phyloP scores from a whole-genome alignment of 352 stramenopile genomes.

The Saprolegnia diclina region DNA sequence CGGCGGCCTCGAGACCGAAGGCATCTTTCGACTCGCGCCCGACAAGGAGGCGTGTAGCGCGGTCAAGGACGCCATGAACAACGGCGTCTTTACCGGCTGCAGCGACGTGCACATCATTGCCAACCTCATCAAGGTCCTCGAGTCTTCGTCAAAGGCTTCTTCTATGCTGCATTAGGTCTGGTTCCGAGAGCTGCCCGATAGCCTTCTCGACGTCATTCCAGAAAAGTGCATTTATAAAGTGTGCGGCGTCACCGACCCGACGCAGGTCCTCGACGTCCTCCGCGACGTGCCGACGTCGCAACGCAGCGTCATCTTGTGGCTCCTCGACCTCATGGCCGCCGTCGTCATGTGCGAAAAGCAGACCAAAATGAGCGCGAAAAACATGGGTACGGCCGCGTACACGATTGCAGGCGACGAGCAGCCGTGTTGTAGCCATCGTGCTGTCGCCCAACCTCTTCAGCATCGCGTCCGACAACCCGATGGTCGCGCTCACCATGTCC shows the following conservation, averaged over 20 bases:
- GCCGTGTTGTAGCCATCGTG: conserved; percentile 49
- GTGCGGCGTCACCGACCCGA: conserved; percentile 38
- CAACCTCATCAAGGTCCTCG: conserved; percentile 72
- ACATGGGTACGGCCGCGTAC: conserved; percentile 43
- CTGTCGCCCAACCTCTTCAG: conserved; percentile 74
- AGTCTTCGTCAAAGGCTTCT: conserved; percentile 18
- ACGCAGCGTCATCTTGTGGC: conserved; percentile 45
- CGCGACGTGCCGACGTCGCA: conserved; percentile 31
- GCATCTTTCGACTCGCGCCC: conserved; percentile 73
- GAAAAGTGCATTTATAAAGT: conserved; percentile 54
- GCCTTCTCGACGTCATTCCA: conserved; percentile 59
- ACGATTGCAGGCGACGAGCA: neutral
- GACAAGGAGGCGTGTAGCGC: conserved; percentile 50
- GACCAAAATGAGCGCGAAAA: conserved; percentile 80
- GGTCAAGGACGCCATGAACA: conserved; percentile 66
- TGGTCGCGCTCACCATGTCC: conserved; percentile 61
- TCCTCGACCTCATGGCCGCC: conserved; percentile 66
- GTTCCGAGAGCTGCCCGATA: conserved; percentile 72
- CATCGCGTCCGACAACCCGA: conserved; percentile 57
- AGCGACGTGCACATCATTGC: conserved; percentile 70
- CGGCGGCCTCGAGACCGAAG: conserved; percentile 43
- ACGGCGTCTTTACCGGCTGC: conserved; percentile 51
- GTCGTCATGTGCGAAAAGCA: conserved; percentile 45
- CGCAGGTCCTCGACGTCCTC: conserved; percentile 39
- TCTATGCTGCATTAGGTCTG: too few relatives aligned